Evolutionary conservation across 176 grass and related monocot species (phyloP), one percentile per base, ranked within the genome.

Genomic region (Saccharum officinarum): DNA sequence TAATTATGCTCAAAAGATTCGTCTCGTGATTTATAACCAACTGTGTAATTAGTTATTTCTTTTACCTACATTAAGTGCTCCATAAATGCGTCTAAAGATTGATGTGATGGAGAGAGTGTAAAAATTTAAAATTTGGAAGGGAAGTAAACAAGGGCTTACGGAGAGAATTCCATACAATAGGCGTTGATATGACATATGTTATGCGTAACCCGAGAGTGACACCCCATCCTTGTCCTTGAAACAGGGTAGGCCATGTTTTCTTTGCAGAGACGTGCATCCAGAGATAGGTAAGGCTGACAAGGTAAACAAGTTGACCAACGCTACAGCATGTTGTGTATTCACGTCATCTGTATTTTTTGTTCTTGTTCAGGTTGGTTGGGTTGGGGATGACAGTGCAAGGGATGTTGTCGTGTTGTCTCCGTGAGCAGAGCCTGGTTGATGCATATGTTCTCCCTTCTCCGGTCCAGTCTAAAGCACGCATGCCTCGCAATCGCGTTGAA

Each of bases 381-480:
- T 20, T 55, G 50, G 50, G 50, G 59, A 69, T 69, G 62, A 37
- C 63, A 16, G 46, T 75, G n/a, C 69, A 59, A 59, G 54, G 54
- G 54, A 59, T 50, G 47, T 17, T 50, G 47, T 50, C 15, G 47
- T 59, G 54, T 59, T 59, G 20, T 81, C 28, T 81, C 64, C 2
- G 14, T 8, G 52, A 22, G 52, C 16, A 6, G 52, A 9, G 52
- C 52, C 52, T 7, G 13, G 12, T 33, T 54, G 67, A 73, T 18
- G 60, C 23, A 54, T 37, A 72, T 61, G 52, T 20, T 72, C 20
- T 39, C 47, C 15, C 22, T 54, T 8, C 50, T 18, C 7, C 9
- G 7, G 84, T 71, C 83, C 45, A 69, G 7, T 57, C 54, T 57
- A n/a, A 57, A 78, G 65, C 75, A 85, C 38, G 52, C 30, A 26